Base-by-base conservation (phyloP, 208 protist species). In the Wallacemonas rigidus region DNA sequence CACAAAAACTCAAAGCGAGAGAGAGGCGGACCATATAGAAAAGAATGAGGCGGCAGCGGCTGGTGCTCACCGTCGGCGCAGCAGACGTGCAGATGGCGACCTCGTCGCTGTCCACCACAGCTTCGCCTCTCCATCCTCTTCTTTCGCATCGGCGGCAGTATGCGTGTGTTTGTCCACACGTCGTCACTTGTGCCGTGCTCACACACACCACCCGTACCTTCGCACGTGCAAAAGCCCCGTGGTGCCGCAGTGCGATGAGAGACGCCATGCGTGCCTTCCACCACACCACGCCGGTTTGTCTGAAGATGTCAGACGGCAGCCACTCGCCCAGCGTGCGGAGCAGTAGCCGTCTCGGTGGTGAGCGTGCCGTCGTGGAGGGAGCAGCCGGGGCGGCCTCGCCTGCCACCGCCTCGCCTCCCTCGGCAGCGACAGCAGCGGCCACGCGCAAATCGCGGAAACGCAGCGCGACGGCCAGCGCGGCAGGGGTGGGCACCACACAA, bases 371-470 rank as follows among this genome's bases (percentile, higher is more conserved):
- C 36, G 56, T n/a, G 7, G 26, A 43, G 36, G 36, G 11, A n/a
- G 9, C 11, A 26, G 17, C 5, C 53, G 38, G 9, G 5, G 57
- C 57, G n/a, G 5, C 36, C 11, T 63, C 60, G 12, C 4, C 26
- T 9, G 56, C 8, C 8, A 44, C 56, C 35, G 17, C 56, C 38
- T 62, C 56, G 54, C 35, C 54, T 58, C 6, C 17, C 15, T 8
- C 11, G 15, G 60, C 60, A 50, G 6, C 56, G 51, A 50, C 39
- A 40, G 47, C 43, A 7, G 40, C 58, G 41, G 36, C 45, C 26
- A 5, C 70, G 51, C 43, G 41, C 6, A 26, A 75, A 39, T 47
- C 41, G 48, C 45, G 50, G 64, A 38, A n/a, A 44, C 77, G 55
- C 55, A 64, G 54, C 17, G 72, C 11, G 71, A 77, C 17, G 7